Conservation (phyloP, 768 basidiomycete genomes). For the Amanita subjunquillea region DNA sequence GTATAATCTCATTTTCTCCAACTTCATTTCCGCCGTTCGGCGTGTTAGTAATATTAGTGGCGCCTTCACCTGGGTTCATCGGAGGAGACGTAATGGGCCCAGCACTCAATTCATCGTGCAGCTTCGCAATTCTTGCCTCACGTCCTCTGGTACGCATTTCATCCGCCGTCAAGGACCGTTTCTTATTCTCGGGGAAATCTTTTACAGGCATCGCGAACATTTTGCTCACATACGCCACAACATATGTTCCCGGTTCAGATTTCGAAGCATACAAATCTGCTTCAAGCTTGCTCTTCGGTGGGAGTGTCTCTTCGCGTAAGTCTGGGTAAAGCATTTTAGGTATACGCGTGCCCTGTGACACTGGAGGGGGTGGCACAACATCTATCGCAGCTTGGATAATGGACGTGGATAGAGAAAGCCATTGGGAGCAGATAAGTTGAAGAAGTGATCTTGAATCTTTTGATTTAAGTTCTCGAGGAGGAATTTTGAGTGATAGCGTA, state of each 20-base stretch:
- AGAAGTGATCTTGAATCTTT: constrained; percentile 84
- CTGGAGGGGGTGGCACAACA: constrained; percentile 79
- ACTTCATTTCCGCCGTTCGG: constrained; percentile 15
- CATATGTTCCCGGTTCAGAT: constrained; percentile 40
- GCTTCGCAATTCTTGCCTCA: constrained; percentile 34
- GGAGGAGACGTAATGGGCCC: not conserved
- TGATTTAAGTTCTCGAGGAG: constrained; percentile 81
- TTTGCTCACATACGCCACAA: constrained; percentile 91
- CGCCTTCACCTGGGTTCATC: constrained; percentile 9
- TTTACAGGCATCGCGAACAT: constrained; percentile 88
- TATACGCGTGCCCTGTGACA: constrained; percentile 74
- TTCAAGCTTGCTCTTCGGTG: constrained; percentile 77
- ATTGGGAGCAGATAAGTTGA: constrained; percentile 84
- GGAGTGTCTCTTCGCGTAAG: constrained; percentile 42
- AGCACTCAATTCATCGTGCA: constrained; percentile 11
- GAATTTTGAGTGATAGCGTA: constrained; percentile 72
- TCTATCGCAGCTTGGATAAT: constrained; percentile 90
- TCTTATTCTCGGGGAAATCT: constrained; percentile 83
- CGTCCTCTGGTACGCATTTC: constrained; percentile 65
- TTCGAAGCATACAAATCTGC: constrained; percentile 69
- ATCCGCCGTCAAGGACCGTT: constrained; percentile 65
- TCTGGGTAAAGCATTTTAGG: constrained; percentile 91
- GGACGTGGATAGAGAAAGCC: constrained; percentile 90
- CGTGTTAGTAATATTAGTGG: constrained; percentile 9
- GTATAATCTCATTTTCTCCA: constrained; percentile 49